Evolutionary conservation across 306 rosid genomes (phyloP).

Genomic region (Coriaria nepalensis): DNA sequence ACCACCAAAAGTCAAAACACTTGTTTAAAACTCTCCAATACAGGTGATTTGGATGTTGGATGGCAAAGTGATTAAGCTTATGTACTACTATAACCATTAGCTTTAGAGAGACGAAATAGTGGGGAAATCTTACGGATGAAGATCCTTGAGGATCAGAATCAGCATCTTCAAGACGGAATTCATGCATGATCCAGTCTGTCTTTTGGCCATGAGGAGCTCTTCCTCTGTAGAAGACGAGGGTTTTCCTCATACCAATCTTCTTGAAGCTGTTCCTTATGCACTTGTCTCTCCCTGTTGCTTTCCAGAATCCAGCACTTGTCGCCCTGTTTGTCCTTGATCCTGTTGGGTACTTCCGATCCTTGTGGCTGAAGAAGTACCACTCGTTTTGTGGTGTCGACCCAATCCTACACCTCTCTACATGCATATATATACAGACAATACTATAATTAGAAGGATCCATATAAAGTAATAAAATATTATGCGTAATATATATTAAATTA

Average conservation of each 20-base stretch:
- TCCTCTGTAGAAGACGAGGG: conserved; percentile 85
- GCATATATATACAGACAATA: neutral
- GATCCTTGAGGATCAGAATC: conserved; percentile 33
- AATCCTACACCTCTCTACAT: conserved; percentile 66
- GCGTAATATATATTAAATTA: neutral
- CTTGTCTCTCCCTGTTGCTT: conserved; percentile 93
- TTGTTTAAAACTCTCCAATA: too few species aligned
- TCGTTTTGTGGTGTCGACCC: conserved; percentile 96
- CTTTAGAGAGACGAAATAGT: neutral
- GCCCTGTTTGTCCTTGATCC: conserved; percentile 97
- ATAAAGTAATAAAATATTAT: neutral
- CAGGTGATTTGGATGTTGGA: too few species aligned
- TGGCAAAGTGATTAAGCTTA: too few species aligned
- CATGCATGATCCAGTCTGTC: conserved; percentile 98
- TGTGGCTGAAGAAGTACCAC: conserved; percentile 97
- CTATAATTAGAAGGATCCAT: neutral
- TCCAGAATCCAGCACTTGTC: conserved; percentile 92
- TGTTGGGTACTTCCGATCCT: conserved; percentile 89
- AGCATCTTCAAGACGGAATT: conserved; percentile 73
- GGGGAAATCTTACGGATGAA: conserved; percentile 23
- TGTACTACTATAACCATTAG: too few species aligned
- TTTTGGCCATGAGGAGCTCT: conserved; percentile 97
- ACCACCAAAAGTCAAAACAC: too few species aligned
- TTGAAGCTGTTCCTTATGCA: conserved; percentile 63
- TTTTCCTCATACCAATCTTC: conserved; percentile 91